A percentile compares a stretch with the other conserved stretches of the same genome.
Evolutionary conservation across 2,329 filamentous ascomycete genomes (phyloP).

Genomic region (Tolypocladium tundrense): DNA sequence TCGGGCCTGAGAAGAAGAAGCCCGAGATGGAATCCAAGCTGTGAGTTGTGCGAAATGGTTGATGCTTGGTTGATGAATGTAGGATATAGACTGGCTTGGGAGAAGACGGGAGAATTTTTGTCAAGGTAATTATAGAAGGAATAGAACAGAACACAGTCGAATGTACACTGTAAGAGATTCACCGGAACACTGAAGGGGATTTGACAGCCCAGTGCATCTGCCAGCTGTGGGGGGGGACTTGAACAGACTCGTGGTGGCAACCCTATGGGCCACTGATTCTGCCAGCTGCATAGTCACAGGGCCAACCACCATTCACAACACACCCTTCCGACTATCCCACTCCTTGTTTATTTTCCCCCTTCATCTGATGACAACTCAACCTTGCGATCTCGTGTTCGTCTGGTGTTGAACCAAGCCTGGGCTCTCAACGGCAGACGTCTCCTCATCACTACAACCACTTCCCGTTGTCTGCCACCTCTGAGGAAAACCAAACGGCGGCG

Average conservation of each 20-base stretch:
- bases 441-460: neutral
- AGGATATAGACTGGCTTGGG: neutral
- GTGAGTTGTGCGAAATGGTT: slow-evolving; percentile 5
- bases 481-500: neutral
- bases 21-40: slow-evolving; percentile 13
- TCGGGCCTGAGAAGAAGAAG: slow-evolving; percentile 16
- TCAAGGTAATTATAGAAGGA: neutral
- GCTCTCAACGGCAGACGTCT: neutral
- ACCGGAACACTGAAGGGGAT: neutral
- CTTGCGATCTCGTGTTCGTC: neutral
- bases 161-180: neutral
- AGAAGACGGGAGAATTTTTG: neutral
- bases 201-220: neutral
- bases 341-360: neutral
- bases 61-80: neutral
- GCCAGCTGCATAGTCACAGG: neutral
- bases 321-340: neutral
- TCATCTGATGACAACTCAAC: neutral
- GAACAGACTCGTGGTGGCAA: neutral
- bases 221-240: neutral
- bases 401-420: neutral
- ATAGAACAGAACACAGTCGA: neutral
- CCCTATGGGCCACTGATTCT: neutral
- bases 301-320: neutral
- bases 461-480: neutral